A percentile compares a stretch with the other conserved stretches of the same genome.
phyloP scores from a whole-genome alignment of 495 filamentous ascomycete genomes.

The Annulohypoxylon nitens region DNA sequence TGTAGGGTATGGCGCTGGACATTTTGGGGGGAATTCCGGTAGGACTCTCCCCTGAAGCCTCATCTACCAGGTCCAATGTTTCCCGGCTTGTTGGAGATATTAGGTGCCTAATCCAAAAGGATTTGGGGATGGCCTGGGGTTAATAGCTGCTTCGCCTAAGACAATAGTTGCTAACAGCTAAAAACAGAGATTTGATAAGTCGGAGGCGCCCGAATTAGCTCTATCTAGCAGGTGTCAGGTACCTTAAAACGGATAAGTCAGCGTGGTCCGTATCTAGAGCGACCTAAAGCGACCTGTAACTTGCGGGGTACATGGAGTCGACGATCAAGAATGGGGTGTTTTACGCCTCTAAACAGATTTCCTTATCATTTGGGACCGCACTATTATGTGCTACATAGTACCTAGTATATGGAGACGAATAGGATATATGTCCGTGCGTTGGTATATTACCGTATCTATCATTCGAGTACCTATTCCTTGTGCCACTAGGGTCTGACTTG shows the following conservation, averaged over 20 bases:
- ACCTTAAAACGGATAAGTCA: conserved; percentile 6
- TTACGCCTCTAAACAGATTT: not conserved
- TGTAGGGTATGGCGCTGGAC: too few species aligned
- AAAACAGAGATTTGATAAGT: not conserved
- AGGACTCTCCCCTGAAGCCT: not conserved
- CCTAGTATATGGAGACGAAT: not conserved
- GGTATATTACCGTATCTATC: not conserved
- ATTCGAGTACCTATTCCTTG: not conserved
- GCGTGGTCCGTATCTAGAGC: conserved; percentile 10
- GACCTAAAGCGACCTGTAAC: not conserved
- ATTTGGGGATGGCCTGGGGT: not conserved
- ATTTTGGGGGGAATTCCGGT: not conserved
- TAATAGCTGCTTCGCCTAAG: not conserved
- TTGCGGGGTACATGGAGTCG: conserved; percentile 35
- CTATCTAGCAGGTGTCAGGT: too few species aligned
- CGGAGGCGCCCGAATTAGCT: conserved; percentile 21
- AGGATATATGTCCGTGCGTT: not conserved
- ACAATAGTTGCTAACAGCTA: not conserved
- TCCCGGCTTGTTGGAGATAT: too few species aligned
- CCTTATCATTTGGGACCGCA: conserved; percentile 14
- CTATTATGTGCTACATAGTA: not conserved
- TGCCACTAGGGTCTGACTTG: not conserved
- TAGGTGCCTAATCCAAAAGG: not conserved
- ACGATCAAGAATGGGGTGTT: conserved; percentile 40
- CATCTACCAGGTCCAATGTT: not conserved